Evolutionary conservation across 176 grass and related monocot species (phyloP).

Genomic region (Aegilops longissima): DNA sequence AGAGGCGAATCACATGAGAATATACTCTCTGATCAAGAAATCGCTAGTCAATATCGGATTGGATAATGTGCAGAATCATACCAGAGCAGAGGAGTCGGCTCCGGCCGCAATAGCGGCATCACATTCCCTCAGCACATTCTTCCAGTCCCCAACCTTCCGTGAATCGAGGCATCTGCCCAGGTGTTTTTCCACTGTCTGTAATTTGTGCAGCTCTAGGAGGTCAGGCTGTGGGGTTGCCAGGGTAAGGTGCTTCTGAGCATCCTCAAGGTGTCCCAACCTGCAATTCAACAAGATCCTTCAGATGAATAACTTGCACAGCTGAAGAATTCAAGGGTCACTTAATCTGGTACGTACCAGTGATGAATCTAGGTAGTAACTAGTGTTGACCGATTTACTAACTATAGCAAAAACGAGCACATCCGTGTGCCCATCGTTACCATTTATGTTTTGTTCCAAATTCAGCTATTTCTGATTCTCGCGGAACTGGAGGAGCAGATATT

Average conservation of each 20-base stretch:
- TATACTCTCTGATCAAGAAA: not conserved
- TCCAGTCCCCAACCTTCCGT: slow-evolving; percentile 76
- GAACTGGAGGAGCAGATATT: slow-evolving; percentile 23
- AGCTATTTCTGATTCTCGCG: not conserved
- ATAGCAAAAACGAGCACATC: slow-evolving; percentile 23
- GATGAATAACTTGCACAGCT: slow-evolving; percentile 19
- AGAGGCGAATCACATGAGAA: slow-evolving; percentile 22
- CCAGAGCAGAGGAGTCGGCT: slow-evolving; percentile 82
- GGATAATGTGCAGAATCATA: slow-evolving; percentile 26
- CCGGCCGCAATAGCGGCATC: slow-evolving; percentile 82
- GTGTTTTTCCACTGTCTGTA: slow-evolving; percentile 87
- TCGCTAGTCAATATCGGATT: not conserved
- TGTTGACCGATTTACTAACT: not conserved
- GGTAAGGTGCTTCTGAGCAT: slow-evolving; percentile 82
- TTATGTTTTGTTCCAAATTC: slow-evolving; percentile 25
- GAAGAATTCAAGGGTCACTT: slow-evolving; percentile 6
- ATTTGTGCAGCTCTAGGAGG: slow-evolving; percentile 71
- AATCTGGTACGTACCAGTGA: not conserved
- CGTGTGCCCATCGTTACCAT: not conserved
- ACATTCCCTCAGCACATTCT: slow-evolving; percentile 63
- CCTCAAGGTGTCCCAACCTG: slow-evolving; percentile 83
- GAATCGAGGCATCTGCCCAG: slow-evolving; percentile 76
- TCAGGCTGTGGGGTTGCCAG: slow-evolving; percentile 65
- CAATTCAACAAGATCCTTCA: slow-evolving; percentile 20
- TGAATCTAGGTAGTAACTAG: not conserved